Evolutionary conservation across 768 basidiomycete genomes (phyloP).

Genomic region (Leccinum subgranulosum): DNA sequence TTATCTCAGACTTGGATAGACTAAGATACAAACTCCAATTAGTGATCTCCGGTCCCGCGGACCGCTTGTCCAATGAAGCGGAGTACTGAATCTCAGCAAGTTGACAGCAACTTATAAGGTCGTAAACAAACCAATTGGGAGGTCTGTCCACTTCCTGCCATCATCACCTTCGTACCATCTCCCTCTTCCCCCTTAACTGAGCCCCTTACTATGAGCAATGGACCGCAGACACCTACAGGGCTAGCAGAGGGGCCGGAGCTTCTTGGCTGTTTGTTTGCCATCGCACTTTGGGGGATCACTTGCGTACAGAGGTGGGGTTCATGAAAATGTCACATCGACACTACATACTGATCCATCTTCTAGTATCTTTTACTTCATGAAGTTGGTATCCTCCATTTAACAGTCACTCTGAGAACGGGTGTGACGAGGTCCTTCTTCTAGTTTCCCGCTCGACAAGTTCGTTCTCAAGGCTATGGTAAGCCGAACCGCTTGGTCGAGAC

Average conservation of each 20-base stretch:
- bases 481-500: background rate
- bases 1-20: background rate
- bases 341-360: background rate
- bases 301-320: constrained; percentile 20
- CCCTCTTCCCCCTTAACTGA: background rate
- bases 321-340: background rate
- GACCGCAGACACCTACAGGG: background rate
- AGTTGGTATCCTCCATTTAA: constrained; percentile 6
- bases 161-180: background rate
- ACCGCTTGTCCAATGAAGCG: background rate
- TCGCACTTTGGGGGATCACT: constrained; percentile 25
- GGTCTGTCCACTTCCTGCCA: background rate
- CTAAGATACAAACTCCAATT: background rate
- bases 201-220: background rate
- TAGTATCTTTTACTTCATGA: constrained; percentile 19
- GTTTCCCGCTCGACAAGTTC: constrained; percentile 5
- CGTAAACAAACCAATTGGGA: background rate
- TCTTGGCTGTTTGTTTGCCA: constrained; percentile 13
- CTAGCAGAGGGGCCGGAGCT: constrained; percentile 14
- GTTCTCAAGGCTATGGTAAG: constrained; percentile 13
- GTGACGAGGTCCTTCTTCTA: background rate
- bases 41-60: background rate
- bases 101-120: background rate
- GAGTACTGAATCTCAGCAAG: background rate
- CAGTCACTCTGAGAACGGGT: background rate